Conservation (phyloP, 371 early-diverging fungal species). For the Lichtheimia ramosa region DNA sequence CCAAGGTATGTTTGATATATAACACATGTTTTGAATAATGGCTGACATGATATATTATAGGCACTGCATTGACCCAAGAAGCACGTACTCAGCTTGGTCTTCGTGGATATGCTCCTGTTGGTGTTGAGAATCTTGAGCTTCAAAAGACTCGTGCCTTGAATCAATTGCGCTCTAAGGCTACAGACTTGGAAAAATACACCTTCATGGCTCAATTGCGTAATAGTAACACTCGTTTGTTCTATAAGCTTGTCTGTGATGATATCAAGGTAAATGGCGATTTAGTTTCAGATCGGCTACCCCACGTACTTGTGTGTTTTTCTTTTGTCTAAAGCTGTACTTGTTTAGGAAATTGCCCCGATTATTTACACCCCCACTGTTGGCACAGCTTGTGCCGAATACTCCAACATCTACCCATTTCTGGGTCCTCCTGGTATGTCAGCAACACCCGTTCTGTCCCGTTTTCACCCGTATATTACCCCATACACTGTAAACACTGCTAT, state of each 20-base stretch:
- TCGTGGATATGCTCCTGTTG: conserved; percentile 69
- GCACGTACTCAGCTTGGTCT: conserved; percentile 37
- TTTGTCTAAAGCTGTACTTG: background rate
- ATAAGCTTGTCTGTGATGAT: conserved; percentile 69
- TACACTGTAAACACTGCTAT: background rate
- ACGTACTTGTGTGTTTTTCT: conserved; percentile 5
- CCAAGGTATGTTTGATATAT: conserved; percentile 8
- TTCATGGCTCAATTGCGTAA: conserved; percentile 82
- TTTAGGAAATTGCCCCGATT: conserved; percentile 70
- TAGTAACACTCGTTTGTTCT: conserved; percentile 79
- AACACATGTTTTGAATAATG: background rate
- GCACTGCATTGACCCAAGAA: conserved; percentile 10
- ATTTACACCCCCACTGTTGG: conserved; percentile 94
- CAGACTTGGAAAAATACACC: conserved; percentile 75
- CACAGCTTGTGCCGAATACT: conserved; percentile 85
- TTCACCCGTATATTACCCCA: background rate
- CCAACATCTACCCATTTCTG: conserved; percentile 82
- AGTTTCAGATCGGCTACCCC: background rate
- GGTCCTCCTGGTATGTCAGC: conserved; percentile 61
- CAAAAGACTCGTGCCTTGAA: conserved; percentile 74
- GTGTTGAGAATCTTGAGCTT: conserved; percentile 65
- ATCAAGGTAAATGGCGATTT: conserved; percentile 53
- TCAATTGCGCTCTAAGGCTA: conserved; percentile 61
- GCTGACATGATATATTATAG: conserved; percentile 2
- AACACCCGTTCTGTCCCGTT: background rate